Evolutionary conservation across 345 rosid genomes (phyloP).

Genomic region (Hibiscus mutabilis): DNA sequence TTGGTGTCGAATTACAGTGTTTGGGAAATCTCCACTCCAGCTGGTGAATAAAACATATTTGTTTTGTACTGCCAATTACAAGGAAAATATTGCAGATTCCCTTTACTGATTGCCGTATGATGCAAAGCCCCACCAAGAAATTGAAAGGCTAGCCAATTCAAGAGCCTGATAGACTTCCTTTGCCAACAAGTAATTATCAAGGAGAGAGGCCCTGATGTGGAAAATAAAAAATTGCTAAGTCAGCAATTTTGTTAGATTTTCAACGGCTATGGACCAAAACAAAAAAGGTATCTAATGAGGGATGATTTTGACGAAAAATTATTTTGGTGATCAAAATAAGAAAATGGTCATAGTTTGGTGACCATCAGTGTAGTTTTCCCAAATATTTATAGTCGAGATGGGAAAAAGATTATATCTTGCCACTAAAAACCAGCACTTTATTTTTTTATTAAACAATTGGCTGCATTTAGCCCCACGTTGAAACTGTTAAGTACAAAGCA

Average conservation of each 20-base stretch:
- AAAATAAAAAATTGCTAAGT: no score
- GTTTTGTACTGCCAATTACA: no score
- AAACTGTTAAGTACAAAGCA: neutral
- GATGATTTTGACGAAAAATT: no score
- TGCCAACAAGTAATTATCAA: slow-evolving; percentile 15
- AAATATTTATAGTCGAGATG: neutral
- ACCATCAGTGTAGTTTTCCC: no score
- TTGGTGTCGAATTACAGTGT: neutral
- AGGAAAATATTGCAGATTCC: neutral
- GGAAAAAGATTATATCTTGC: neutral
- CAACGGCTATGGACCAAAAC: no score
- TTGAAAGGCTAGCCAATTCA: neutral
- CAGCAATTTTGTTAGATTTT: no score
- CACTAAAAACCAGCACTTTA: neutral
- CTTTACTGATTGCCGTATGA: neutral
- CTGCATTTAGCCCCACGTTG: neutral
- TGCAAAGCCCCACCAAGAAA: neutral
- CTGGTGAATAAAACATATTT: no score
- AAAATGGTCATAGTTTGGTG: no score
- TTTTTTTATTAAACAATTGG: neutral
- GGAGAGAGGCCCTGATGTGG: no score
- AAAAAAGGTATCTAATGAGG: no score
- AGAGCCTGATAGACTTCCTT: neutral
- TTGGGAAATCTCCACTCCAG: no score
- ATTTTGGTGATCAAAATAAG: no score